phyloP scores from a whole-genome alignment of 257 asterid species.

The Verbena officinalis region DNA sequence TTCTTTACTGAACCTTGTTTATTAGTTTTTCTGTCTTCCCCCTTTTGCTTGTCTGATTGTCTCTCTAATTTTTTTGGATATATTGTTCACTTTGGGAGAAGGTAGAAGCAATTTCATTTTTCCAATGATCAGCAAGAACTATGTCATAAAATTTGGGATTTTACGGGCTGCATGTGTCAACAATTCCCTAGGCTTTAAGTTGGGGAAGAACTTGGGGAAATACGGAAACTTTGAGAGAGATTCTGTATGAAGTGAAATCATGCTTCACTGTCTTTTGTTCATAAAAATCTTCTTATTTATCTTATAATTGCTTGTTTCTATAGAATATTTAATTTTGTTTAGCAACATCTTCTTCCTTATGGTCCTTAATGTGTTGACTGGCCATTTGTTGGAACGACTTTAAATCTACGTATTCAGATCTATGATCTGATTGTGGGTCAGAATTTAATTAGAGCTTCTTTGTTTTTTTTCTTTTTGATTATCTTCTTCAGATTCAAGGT shows the following conservation, averaged over 20 bases:
- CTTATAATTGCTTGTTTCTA: neutral
- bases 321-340: slow-evolving; percentile 1
- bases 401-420: neutral
- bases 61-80: too few species aligned
- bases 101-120: too few species aligned
- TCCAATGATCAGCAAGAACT: too few species aligned
- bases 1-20: neutral
- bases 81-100: too few species aligned
- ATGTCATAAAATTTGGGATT: too few species aligned
- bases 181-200: too few species aligned
- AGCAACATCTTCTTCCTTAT: neutral
- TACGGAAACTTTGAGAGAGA: too few species aligned
- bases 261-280: neutral
- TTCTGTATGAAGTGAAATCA: too few species aligned
- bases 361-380: slow-evolving; percentile 11
- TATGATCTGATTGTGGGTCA: neutral
- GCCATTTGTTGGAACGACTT: slow-evolving; percentile 15
- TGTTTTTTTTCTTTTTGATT: slow-evolving; percentile 11
- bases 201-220: too few species aligned
- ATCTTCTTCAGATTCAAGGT: slow-evolving; percentile 79
- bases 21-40: neutral
- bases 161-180: too few species aligned
- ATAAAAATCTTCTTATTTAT: neutral
- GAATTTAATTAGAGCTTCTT: slow-evolving; percentile 3
- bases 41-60: neutral